phyloP scores from a whole-genome alignment of 2,329 filamentous ascomycete genomes.

The Ophiostoma sp. region DNA sequence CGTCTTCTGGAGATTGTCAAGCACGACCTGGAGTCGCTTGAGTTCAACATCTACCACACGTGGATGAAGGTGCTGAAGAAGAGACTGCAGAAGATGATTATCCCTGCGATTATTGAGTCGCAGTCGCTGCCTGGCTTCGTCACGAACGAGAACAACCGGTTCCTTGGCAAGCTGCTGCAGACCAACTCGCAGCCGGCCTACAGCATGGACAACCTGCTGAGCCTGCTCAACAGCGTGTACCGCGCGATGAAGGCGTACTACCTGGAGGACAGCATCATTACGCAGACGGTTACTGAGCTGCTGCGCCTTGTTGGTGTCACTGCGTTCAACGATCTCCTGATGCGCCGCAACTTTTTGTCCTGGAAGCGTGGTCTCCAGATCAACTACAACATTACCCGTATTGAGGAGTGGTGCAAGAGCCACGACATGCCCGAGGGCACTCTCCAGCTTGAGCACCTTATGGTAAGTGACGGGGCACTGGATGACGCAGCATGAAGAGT shows the following conservation, averaged over 20 bases:
- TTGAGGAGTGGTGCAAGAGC: slow-evolving; percentile 99
- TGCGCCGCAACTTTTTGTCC: slow-evolving; percentile 96
- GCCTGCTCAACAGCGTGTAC: slow-evolving; percentile 92
- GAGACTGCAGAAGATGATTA: slow-evolving; percentile 99
- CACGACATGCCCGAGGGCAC: slow-evolving; percentile 99
- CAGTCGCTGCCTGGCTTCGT: slow-evolving; percentile 97
- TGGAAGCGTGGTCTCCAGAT: slow-evolving; percentile 99
- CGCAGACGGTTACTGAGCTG: slow-evolving; percentile 89
- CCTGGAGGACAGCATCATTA: slow-evolving; percentile 92
- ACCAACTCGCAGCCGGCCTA: slow-evolving; percentile 88
- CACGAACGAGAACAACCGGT: slow-evolving; percentile 96
- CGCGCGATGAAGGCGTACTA: slow-evolving; percentile 99
- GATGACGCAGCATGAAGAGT: no score
- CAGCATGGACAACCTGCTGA: slow-evolving; percentile 98
- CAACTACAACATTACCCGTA: slow-evolving; percentile 99
- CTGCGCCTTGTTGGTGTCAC: slow-evolving; percentile 91
- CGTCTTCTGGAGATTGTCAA: slow-evolving; percentile 96
- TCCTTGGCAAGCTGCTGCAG: slow-evolving; percentile 92
- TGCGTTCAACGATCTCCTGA: slow-evolving; percentile 95
- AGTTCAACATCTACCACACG: slow-evolving; percentile 99
- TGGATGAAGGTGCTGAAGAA: slow-evolving; percentile 99
- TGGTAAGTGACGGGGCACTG: slow-evolving; percentile 54
- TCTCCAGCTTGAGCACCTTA: slow-evolving; percentile 92
- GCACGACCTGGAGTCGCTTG: slow-evolving; percentile 93
- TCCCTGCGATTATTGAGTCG: slow-evolving; percentile 97